A percentile compares a stretch with the other conserved stretches of the same genome.
These are phyloP conservation scores for Typha latifolia DNA, from an alignment of 176 grass and related monocot species.

Conservation along the genomic window DNA sequence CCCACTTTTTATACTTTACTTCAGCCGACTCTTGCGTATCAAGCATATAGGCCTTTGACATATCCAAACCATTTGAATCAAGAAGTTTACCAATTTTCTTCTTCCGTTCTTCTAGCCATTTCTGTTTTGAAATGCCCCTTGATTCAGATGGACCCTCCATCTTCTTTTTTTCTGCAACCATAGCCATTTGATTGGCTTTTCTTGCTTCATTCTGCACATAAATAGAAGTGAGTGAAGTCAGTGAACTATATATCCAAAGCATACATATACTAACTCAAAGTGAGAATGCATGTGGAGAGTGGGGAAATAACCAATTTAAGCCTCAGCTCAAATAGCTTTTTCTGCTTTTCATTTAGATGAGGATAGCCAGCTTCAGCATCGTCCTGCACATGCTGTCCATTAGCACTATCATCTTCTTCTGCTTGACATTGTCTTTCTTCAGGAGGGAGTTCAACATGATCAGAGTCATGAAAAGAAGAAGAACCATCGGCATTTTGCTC, in stretches of 20 bases:
- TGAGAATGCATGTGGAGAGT: neutral
- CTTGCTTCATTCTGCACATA: slow-evolving; percentile 65
- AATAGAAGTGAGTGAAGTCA: neutral
- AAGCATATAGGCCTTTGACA: slow-evolving; percentile 91
- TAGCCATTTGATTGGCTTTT: slow-evolving; percentile 85
- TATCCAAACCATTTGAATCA: slow-evolving; percentile 88
- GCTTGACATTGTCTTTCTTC: slow-evolving; percentile 11
- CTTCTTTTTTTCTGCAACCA: slow-evolving; percentile 87
- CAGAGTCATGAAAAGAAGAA: slow-evolving; percentile 20
- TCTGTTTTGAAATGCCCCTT: slow-evolving; percentile 88
- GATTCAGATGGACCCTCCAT: slow-evolving; percentile 66
- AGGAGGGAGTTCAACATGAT: slow-evolving; percentile 6
- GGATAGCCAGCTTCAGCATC: slow-evolving; percentile 36
- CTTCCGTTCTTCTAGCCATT: slow-evolving; percentile 91
- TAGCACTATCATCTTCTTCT: slow-evolving; percentile 14
- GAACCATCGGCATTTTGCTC: slow-evolving; percentile 7
- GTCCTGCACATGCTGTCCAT: slow-evolving; percentile 7
- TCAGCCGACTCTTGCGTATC: slow-evolving; percentile 77
- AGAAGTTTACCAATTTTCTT: slow-evolving; percentile 92
- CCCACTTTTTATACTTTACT: slow-evolving; percentile 93
- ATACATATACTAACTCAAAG: neutral
- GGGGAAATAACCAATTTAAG: slow-evolving; percentile 65
- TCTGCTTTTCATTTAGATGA: slow-evolving; percentile 81
- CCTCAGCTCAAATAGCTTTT: slow-evolving; percentile 59
- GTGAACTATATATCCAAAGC: neutral